phyloP scores from a whole-genome alignment of 768 basidiomycete species.

The Calocera viscosa region DNA sequence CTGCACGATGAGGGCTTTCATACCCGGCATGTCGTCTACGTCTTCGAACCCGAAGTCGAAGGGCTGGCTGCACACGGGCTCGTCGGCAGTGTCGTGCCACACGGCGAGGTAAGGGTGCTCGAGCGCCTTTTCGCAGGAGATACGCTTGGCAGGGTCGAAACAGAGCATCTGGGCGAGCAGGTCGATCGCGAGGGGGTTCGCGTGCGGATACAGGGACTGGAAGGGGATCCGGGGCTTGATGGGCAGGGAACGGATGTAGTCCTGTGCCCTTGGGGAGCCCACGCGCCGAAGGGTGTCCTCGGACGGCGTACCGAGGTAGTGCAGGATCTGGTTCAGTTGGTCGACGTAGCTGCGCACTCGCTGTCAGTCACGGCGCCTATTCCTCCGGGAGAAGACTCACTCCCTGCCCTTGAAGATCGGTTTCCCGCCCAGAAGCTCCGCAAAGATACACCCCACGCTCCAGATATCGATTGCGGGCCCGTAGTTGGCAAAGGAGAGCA shows the following conservation, averaged over 20 bases:
- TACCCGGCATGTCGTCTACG: slow-evolving; percentile 92
- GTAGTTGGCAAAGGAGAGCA: slow-evolving; percentile 93
- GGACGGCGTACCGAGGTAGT: slow-evolving; percentile 94
- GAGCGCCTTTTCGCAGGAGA: slow-evolving; percentile 90
- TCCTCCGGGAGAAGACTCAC: slow-evolving; percentile 35
- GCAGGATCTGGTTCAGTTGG: slow-evolving; percentile 94
- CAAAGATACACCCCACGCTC: slow-evolving; percentile 92
- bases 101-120: slow-evolving; percentile 90
- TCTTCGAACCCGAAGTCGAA: slow-evolving; percentile 96
- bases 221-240: slow-evolving; percentile 94
- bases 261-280: slow-evolving; percentile 89
- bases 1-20: slow-evolving; percentile 89
- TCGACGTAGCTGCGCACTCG: slow-evolving; percentile 74
- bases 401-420: slow-evolving; percentile 96
- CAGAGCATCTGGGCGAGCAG: slow-evolving; percentile 80
- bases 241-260: slow-evolving; percentile 94
- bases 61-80: slow-evolving; percentile 65
- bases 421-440: slow-evolving; percentile 83
- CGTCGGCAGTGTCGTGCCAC: slow-evolving; percentile 96
- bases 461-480: slow-evolving; percentile 81
- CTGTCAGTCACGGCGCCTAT: slow-evolving; percentile 7
- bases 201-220: slow-evolving; percentile 80
- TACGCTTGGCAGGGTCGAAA: slow-evolving; percentile 93
- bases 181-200: slow-evolving; percentile 89
- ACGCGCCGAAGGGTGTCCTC: slow-evolving; percentile 94